Evolutionary conservation across 129 eudicot species (phyloP).

Genomic region (Deinandra increscens): DNA sequence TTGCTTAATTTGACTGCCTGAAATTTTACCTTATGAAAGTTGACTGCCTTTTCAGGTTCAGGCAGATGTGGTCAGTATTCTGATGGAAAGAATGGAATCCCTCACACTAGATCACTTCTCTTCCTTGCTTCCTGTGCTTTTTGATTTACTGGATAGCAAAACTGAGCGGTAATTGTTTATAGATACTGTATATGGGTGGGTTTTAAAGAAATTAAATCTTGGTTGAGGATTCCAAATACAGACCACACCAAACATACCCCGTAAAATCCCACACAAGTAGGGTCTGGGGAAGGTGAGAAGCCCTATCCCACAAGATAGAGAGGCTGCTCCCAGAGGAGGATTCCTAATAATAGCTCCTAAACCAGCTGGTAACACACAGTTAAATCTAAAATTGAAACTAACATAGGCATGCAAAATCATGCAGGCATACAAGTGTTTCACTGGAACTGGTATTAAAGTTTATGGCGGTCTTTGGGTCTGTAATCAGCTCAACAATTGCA

Average conservation of each 20-base stretch:
- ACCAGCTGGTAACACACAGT: neutral
- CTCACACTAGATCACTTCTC: conserved; percentile 75
- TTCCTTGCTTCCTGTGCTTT: conserved; percentile 74
- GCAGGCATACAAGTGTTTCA: conserved; percentile 80
- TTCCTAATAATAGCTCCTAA: neutral
- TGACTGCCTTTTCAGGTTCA: conserved; percentile 58
- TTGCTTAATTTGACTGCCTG: conserved; percentile 15
- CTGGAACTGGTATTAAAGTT: conserved; percentile 82
- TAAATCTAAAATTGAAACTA: neutral
- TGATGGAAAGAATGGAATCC: conserved; percentile 69
- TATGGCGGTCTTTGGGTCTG: conserved; percentile 82
- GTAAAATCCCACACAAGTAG: too few species aligned
- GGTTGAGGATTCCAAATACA: too few species aligned
- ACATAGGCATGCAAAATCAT: conserved; percentile 17
- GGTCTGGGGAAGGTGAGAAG: too few species aligned
- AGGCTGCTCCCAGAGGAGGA: too few species aligned
- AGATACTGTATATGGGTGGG: neutral
- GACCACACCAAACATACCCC: too few species aligned
- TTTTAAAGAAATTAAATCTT: neutral
- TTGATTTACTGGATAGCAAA: conserved; percentile 77
- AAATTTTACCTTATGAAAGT: neutral
- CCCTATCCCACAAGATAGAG: too few species aligned
- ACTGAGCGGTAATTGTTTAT: conserved; percentile 57
- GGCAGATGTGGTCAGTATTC: conserved; percentile 73
- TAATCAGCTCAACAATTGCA: conserved; percentile 71